Conservation (phyloP, 257 asterid species). For the Salvia miltiorrhiza region DNA sequence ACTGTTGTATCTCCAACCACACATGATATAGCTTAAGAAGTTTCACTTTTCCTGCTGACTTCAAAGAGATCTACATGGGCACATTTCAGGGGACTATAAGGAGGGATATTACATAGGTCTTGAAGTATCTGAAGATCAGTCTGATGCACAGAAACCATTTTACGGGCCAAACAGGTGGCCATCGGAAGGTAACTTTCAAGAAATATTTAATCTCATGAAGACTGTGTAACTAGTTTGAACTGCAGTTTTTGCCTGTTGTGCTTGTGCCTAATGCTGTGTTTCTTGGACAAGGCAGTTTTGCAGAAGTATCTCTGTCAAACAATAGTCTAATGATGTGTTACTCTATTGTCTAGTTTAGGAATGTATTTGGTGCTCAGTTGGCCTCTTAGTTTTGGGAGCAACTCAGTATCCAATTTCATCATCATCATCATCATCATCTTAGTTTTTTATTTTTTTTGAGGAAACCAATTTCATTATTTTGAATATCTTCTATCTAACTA, state of each 20-base stretch:
- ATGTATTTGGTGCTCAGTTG: neutral
- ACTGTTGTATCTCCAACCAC: neutral
- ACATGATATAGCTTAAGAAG: neutral
- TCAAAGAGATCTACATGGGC: neutral
- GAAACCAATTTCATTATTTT: constrained; percentile 1
- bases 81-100: constrained; percentile 74
- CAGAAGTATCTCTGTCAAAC: too few relatives aligned
- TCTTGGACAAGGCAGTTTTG: too few relatives aligned
- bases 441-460: too few relatives aligned
- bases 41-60: neutral
- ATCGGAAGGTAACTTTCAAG: constrained; percentile 40
- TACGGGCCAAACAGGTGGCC: constrained; percentile 87
- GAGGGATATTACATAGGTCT: constrained; percentile 94
- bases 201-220: neutral
- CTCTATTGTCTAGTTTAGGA: too few relatives aligned
- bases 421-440: too few relatives aligned
- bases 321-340: too few relatives aligned
- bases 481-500: neutral
- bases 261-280: too few relatives aligned
- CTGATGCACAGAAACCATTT: constrained; percentile 63
- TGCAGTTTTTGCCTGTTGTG: too few relatives aligned
- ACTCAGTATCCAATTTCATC: neutral
- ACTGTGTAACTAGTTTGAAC: neutral
- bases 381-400: neutral
- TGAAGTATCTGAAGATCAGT: constrained; percentile 62